Evolutionary conservation across 495 filamentous ascomycete genomes (phyloP).

Genomic region (Penicillium steckii): DNA sequence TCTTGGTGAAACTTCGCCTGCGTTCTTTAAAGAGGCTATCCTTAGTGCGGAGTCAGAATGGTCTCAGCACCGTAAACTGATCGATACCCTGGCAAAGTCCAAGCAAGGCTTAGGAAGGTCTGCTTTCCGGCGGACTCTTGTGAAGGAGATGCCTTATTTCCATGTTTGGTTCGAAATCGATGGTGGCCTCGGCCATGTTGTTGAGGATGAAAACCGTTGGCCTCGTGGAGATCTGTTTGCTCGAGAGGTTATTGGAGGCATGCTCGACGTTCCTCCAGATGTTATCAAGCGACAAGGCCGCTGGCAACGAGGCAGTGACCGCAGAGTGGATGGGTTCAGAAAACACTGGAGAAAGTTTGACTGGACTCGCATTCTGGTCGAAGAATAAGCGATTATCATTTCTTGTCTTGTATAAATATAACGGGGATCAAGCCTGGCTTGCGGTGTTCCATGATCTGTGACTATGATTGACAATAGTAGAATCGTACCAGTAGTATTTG

Average conservation of each 20-base stretch:
- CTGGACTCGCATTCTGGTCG: slow-evolving; percentile 83
- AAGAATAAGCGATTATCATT: slow-evolving; percentile 31
- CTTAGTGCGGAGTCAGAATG: slow-evolving; percentile 85
- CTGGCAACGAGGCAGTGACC: slow-evolving; percentile 73
- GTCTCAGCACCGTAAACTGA: slow-evolving; percentile 91
- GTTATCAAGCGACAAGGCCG: slow-evolving; percentile 88
- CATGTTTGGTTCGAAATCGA: slow-evolving; percentile 95
- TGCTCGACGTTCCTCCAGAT: slow-evolving; percentile 81
- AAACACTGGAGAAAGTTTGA: slow-evolving; percentile 91
- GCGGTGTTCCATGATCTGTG: background rate
- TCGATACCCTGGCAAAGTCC: slow-evolving; percentile 77
- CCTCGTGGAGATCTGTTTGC: slow-evolving; percentile 93
- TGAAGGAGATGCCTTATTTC: slow-evolving; percentile 99
- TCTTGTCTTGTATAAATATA: background rate
- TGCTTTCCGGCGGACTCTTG: slow-evolving; percentile 79
- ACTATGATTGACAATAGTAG: no score
- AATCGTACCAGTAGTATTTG: no score
- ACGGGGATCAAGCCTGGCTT: background rate
- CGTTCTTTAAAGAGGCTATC: slow-evolving; percentile 95
- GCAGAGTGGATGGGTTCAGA: slow-evolving; percentile 73
- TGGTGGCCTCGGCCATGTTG: slow-evolving; percentile 87
- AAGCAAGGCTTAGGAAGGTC: slow-evolving; percentile 69
- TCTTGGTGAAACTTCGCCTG: slow-evolving; percentile 84
- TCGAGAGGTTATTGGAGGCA: slow-evolving; percentile 86
- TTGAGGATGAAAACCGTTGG: slow-evolving; percentile 86